Percentiles rank a stretch among this genome's conserved stretches.
Conservation (phyloP, 306 rosid species). For the Malus sieversii region DNA sequence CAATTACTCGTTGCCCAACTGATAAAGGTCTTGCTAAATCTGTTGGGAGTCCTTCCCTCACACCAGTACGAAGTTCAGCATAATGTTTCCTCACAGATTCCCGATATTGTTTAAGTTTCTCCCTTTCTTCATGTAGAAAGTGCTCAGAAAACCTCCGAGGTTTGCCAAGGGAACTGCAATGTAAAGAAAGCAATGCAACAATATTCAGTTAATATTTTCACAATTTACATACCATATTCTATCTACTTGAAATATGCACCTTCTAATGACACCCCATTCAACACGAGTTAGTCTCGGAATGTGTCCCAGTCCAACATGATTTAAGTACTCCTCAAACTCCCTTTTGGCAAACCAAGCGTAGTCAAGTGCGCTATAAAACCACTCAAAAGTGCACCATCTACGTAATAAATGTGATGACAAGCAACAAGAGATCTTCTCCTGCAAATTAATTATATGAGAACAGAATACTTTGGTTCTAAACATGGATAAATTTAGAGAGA, state of each 20-base stretch:
- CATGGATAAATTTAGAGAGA: neutral
- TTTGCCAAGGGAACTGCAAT: slow-evolving; percentile 87
- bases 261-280: slow-evolving; percentile 89
- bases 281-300: slow-evolving; percentile 79
- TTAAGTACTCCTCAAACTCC: slow-evolving; percentile 87
- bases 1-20: slow-evolving; percentile 88
- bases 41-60: slow-evolving; percentile 83
- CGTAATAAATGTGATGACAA: slow-evolving; percentile 60
- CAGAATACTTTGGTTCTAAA: slow-evolving; percentile 13
- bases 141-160: slow-evolving; percentile 91
- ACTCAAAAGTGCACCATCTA: slow-evolving; percentile 82
- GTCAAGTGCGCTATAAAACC: slow-evolving; percentile 94
- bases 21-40: slow-evolving; percentile 83
- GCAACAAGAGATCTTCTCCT: slow-evolving; percentile 71
- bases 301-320: slow-evolving; percentile 88
- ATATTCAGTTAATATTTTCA: neutral
- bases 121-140: slow-evolving; percentile 69
- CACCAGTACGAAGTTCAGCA: slow-evolving; percentile 59
- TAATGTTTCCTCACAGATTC: slow-evolving; percentile 83
- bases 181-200: slow-evolving; percentile 18
- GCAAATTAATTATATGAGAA: slow-evolving; percentile 22
- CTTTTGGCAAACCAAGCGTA: slow-evolving; percentile 92
- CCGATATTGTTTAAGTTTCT: slow-evolving; percentile 73
- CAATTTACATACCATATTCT: neutral
- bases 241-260: slow-evolving; percentile 38